phyloP scores from a whole-genome alignment of 176 grass and related monocot species.

The Juncus effusus region DNA sequence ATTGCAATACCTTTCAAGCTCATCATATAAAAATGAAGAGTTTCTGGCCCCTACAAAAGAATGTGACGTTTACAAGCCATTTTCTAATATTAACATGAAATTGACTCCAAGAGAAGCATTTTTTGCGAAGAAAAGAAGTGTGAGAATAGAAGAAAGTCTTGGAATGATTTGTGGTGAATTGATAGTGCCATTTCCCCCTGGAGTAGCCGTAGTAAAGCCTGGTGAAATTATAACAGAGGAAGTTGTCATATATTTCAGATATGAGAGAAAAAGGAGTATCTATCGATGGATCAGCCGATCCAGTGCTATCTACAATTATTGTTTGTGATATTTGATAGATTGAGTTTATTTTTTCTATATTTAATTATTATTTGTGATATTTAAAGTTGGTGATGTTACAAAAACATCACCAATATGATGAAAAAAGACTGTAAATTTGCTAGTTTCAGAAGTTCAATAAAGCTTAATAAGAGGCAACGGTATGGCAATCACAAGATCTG shows the following conservation, averaged over 20 bases:
- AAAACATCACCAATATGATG: too few relatives aligned
- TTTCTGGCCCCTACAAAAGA: not conserved
- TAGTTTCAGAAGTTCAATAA: too few relatives aligned
- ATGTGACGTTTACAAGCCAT: conserved; percentile 16
- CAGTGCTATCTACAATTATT: conserved; percentile 51
- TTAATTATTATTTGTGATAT: not conserved
- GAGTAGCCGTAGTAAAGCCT: conserved; percentile 57
- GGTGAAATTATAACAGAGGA: conserved; percentile 59
- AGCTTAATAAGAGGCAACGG: too few relatives aligned
- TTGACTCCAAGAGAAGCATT: conserved; percentile 63
- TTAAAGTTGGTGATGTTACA: conserved; percentile 59
- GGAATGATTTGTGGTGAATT: conserved; percentile 68
- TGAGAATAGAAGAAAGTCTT: conserved; percentile 45
- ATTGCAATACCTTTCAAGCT: conserved; percentile 31
- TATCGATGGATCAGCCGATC: conserved; percentile 57
- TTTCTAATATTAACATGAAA: conserved; percentile 33
- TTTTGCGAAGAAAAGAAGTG: conserved; percentile 53
- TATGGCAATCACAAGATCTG: too few relatives aligned
- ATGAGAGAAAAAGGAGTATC: conserved; percentile 33
- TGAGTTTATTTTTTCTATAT: not conserved
- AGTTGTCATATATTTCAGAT: conserved; percentile 45
- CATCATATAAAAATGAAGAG: conserved; percentile 29
- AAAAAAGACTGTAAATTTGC: too few relatives aligned
- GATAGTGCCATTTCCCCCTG: conserved; percentile 65
- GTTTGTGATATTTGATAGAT: conserved; percentile 53